These are phyloP conservation scores for Stromatinia cepivora DNA, from an alignment of 2,329 filamentous ascomycete genomes.

Conservation along the genomic window DNA sequence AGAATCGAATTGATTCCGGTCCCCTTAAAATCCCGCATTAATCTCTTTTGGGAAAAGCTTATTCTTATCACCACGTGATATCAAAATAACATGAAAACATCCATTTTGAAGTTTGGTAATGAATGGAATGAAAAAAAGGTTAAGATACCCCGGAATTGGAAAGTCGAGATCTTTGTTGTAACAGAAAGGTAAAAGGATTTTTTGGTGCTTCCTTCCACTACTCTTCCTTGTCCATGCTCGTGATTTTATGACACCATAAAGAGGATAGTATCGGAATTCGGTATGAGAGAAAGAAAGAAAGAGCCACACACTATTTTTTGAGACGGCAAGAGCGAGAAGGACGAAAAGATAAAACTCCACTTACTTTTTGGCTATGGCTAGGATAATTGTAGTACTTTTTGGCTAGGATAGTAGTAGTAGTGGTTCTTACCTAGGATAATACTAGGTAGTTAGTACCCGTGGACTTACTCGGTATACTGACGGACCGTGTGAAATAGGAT, in stretches of 20 bases:
- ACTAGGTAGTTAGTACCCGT: not conserved
- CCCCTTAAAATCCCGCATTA: not conserved
- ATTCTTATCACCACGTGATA: slow-evolving; percentile 22
- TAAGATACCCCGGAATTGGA: not conserved
- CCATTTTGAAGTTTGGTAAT: too few relatives aligned
- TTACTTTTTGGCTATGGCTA: not conserved
- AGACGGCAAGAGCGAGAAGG: slow-evolving; percentile 9
- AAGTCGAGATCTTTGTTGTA: not conserved
- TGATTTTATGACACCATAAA: slow-evolving; percentile 12
- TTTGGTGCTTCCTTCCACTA: slow-evolving; percentile 16
- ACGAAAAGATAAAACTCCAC: not conserved
- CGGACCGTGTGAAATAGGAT: too few relatives aligned
- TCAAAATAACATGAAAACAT: slow-evolving; percentile 2
- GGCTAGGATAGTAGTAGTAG: not conserved
- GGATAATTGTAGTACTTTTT: not conserved
- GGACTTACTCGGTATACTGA: not conserved
- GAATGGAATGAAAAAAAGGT: not conserved
- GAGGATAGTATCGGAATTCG: slow-evolving; percentile 12
- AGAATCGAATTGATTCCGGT: not conserved
- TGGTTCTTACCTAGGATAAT: not conserved
- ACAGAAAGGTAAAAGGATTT: not conserved
- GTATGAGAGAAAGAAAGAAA: not conserved
- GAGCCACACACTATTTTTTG: slow-evolving; percentile 10
- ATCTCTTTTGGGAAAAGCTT: slow-evolving; percentile 17
- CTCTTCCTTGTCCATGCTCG: slow-evolving; percentile 3